These are phyloP conservation scores for Penicillium sp. DNA, from an alignment of 2,329 filamentous ascomycete genomes.

Conservation along the genomic window DNA sequence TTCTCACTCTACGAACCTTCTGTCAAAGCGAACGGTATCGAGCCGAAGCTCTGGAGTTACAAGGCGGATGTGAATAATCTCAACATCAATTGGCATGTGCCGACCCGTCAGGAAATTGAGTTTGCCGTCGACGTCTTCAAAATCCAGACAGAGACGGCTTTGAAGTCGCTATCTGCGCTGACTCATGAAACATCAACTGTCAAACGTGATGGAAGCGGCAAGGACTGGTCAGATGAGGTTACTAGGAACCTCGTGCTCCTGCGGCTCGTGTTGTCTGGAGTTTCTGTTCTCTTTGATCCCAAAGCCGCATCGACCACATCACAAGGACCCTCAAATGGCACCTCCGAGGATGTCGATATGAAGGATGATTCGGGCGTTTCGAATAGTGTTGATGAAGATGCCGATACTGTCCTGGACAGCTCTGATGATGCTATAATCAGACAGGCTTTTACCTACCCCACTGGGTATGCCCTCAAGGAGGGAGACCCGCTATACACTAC, in stretches of 20 bases:
- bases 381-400: constrained; percentile 35
- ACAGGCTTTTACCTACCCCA: constrained; percentile 82
- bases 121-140: constrained; percentile 90
- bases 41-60: constrained; percentile 79
- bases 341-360: constrained; percentile 45
- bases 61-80: constrained; percentile 70
- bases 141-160: constrained; percentile 73
- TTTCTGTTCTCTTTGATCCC: constrained; percentile 85
- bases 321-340: constrained; percentile 37
- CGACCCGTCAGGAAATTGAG: constrained; percentile 72
- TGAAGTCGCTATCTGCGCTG: constrained; percentile 71
- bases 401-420: constrained; percentile 53
- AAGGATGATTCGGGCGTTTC: constrained; percentile 38
- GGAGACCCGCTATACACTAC: constrained; percentile 65
- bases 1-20: constrained; percentile 82
- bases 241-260: constrained; percentile 85
- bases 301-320: constrained; percentile 61
- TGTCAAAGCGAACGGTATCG: constrained; percentile 66
- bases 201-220: constrained; percentile 90
- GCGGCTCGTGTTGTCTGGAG: constrained; percentile 82
- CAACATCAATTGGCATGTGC: constrained; percentile 87
- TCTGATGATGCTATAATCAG: constrained; percentile 63
- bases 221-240: constrained; percentile 98
- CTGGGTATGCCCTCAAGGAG: constrained; percentile 74
- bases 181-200: constrained; percentile 78